Evolutionary conservation across 2,329 filamentous ascomycete genomes (phyloP).

Genomic region (Chaetomium sp.): DNA sequence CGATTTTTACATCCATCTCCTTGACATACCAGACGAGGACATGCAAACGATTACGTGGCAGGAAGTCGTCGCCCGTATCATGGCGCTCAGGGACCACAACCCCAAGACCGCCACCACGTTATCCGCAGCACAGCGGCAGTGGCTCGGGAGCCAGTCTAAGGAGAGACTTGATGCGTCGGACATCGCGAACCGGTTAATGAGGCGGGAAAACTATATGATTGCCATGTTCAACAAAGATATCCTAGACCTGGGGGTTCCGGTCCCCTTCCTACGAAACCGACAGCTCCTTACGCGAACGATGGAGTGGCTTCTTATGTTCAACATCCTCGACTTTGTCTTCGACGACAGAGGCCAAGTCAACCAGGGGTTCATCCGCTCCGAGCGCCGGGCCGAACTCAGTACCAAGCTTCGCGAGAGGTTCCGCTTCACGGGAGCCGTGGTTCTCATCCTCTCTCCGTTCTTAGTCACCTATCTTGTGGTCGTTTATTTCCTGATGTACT

Average conservation of each 20-base stretch:
- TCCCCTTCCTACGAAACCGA: constrained; percentile 73
- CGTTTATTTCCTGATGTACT: constrained; percentile 91
- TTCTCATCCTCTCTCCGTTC: constrained; percentile 79
- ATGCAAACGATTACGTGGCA: constrained; percentile 96
- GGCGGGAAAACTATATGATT: constrained; percentile 93
- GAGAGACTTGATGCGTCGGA: constrained; percentile 93
- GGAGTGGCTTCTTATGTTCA: constrained; percentile 86
- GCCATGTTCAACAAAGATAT: constrained; percentile 97
- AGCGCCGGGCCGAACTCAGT: constrained; percentile 71
- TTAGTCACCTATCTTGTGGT: constrained; percentile 80
- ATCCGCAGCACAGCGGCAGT: constrained; percentile 45
- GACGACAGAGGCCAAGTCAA: constrained; percentile 82
- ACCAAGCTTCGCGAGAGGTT: constrained; percentile 72
- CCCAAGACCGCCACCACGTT: constrained; percentile 64
- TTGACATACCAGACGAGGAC: constrained; percentile 74
- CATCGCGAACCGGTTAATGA: constrained; percentile 94
- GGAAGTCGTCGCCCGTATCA: constrained; percentile 77
- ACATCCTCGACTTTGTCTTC: constrained; percentile 90
- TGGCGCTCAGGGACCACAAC: constrained; percentile 77
- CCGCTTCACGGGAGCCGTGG: constrained; percentile 75
- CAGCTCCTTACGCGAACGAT: constrained; percentile 85
- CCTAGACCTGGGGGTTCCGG: constrained; percentile 73
- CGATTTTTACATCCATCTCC: constrained; percentile 76
- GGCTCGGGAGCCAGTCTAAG: constrained; percentile 77
- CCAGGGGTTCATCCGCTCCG: constrained; percentile 77